These are phyloP conservation scores for Albophoma yamanashiensis DNA, from an alignment of 2,329 filamentous ascomycete species.

Conservation along the genomic window DNA sequence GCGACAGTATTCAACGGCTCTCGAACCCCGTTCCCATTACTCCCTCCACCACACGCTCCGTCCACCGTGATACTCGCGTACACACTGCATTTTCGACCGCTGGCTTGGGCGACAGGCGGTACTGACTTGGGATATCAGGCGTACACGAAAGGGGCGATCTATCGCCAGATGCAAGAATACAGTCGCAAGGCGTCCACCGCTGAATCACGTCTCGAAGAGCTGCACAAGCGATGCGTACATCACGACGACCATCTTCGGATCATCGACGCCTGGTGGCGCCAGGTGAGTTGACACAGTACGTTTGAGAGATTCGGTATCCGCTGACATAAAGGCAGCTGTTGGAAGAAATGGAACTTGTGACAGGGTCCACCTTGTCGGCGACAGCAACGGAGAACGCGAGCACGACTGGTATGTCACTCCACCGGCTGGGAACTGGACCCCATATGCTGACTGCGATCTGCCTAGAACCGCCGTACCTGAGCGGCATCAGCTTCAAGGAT, in stretches of 20 bases:
- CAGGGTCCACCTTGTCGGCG: constrained; percentile 31
- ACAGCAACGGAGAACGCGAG: constrained; percentile 8
- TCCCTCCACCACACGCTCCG: constrained; percentile 4
- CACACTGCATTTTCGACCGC: neutral
- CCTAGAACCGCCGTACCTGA: constrained; percentile 44
- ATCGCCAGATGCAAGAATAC: constrained; percentile 96
- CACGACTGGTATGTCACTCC: constrained; percentile 10
- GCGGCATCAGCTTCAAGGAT: constrained; percentile 51
- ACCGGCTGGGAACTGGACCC: too few species aligned
- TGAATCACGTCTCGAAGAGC: constrained; percentile 70
- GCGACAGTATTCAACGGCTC: constrained; percentile 19
- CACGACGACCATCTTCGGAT: constrained; percentile 90
- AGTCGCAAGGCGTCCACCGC: constrained; percentile 79
- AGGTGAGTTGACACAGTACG: constrained; percentile 46
- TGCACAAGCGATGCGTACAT: constrained; percentile 66
- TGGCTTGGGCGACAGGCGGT: constrained; percentile 1
- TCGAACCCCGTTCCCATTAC: constrained; percentile 4
- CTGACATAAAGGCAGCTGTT: constrained; percentile 34
- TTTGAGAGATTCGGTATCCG: neutral
- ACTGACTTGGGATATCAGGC: constrained; percentile 19
- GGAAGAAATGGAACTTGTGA: constrained; percentile 53
- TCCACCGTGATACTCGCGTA: constrained; percentile 4
- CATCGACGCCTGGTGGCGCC: constrained; percentile 88
- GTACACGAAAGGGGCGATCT: constrained; percentile 77
- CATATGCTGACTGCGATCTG: constrained; percentile 11